phyloP scores from a whole-genome alignment of 305 asterid species.

The Ruellia speciosa region DNA sequence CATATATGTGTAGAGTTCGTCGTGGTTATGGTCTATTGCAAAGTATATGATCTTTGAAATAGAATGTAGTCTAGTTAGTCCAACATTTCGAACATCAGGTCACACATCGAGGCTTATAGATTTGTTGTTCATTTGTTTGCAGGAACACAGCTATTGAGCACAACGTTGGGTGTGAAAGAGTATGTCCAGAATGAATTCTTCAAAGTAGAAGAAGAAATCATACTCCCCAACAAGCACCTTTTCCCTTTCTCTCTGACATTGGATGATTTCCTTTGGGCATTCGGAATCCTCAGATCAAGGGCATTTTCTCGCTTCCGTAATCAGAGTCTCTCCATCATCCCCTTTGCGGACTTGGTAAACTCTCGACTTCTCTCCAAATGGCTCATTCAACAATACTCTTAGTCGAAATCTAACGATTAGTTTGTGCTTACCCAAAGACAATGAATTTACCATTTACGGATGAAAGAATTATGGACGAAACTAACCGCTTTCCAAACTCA shows the following conservation, averaged over 20 bases:
- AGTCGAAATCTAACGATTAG: no score
- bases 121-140: constrained; percentile 1
- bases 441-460: no score
- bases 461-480: no score
- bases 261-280: constrained; percentile 95
- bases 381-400: no score
- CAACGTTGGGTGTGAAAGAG: constrained; percentile 83
- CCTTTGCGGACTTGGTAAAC: constrained; percentile 86
- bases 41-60: no score
- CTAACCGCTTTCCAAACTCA: no score
- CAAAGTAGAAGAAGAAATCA: constrained; percentile 58
- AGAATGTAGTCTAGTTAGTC: no score
- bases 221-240: constrained; percentile 67
- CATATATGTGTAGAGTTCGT: no score
- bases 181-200: constrained; percentile 64
- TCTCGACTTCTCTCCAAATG: constrained; percentile 3
- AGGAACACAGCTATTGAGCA: constrained; percentile 87
- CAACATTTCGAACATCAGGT: no score
- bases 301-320: constrained; percentile 76
- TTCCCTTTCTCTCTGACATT: constrained; percentile 60
- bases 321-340: constrained; percentile 78
- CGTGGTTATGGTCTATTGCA: no score
- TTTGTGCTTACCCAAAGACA: no score
- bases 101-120: neutral
- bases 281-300: constrained; percentile 87